Percentiles rank a stretch among this genome's conserved stretches.
Evolutionary conservation across 202 grass and related monocot genomes (phyloP).

Genomic region (Miscanthus sacchariflorus): DNA sequence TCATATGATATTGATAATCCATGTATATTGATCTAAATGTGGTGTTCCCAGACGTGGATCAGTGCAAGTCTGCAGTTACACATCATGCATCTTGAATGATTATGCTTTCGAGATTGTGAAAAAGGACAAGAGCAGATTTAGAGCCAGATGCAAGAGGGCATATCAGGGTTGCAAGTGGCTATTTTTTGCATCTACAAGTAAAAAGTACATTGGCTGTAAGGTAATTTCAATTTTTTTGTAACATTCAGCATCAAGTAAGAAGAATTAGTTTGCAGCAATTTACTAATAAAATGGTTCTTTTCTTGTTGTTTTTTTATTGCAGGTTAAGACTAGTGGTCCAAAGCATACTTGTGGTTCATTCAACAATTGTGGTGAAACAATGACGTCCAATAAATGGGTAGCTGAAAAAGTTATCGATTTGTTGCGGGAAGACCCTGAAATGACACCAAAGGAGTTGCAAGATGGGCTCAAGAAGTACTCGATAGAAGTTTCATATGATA

Average conservation of each 20-base stretch:
- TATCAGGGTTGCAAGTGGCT: background rate
- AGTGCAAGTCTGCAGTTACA: background rate
- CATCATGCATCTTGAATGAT: background rate
- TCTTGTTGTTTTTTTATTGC: too few relatives aligned
- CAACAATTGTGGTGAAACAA: too few relatives aligned
- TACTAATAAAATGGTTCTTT: background rate
- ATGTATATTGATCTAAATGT: background rate
- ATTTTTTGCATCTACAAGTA: constrained; percentile 10
- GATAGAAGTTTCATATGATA: too few relatives aligned
- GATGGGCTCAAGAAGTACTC: too few relatives aligned
- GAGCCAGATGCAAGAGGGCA: background rate
- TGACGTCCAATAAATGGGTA: too few relatives aligned
- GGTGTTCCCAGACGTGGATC: background rate
- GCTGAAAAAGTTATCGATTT: too few relatives aligned
- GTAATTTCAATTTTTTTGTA: background rate
- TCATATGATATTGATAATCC: background rate
- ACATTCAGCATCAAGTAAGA: too few relatives aligned
- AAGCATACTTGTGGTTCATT: too few relatives aligned
- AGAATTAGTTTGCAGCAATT: too few relatives aligned
- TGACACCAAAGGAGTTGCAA: too few relatives aligned
- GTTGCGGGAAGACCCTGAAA: too few relatives aligned
- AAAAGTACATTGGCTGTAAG: background rate
- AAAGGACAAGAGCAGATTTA: background rate
- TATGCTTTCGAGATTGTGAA: background rate
- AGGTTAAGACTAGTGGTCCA: too few relatives aligned